Base-by-base conservation (phyloP, 495 filamentous ascomycete species). In the Neurospora sp. region DNA sequence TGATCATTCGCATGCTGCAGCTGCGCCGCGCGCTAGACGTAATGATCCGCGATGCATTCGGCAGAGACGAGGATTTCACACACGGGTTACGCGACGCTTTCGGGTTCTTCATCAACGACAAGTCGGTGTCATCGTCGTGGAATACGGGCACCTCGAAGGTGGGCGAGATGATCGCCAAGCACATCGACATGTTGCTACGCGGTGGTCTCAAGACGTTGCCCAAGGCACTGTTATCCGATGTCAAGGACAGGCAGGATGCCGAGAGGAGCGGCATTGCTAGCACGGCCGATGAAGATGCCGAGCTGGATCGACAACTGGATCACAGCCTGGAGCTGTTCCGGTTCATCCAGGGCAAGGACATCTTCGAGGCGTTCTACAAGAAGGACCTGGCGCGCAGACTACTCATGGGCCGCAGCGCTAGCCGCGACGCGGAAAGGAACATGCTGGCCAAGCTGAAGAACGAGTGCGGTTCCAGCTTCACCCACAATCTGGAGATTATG, bases 321-420 rank as follows among this genome's bases (percentile, higher is more conserved):
- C 90, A 94, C 78, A 94, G 91, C 12, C 85, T 99, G 4, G 94
- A 98, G 76, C 86, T 99, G 8, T 99, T 99, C 86, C 89, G 96
- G 5, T 98, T 98, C 80, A 93, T 99, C 73, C 91, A 98, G 78
- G 96, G 96, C 31, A 99, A 98, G 80, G 94, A 94, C 48, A 94
- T 97, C 0, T 99, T 99, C 77, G 96, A 98, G 77, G 96, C 94
- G 5, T 98, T 99, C 78, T 99, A 99, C 86, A 98, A 98, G 86
- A 96, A 93, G 73, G 95, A 97, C 78, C 89, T 99, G 69, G 94
- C 96, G 2, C 88, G 93, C 9, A 89, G 96, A 38, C 84, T 99
- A 31, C 85, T 99, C 48, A 92, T 98, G 91, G 91, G 90, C 39
- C 89, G 94, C 74, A 97, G 93, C 79, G 96, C 96, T 12, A 97